Evolutionary conservation across 257 asterid genomes (phyloP).

Genomic region (Oldenlandia corymbosa): DNA sequence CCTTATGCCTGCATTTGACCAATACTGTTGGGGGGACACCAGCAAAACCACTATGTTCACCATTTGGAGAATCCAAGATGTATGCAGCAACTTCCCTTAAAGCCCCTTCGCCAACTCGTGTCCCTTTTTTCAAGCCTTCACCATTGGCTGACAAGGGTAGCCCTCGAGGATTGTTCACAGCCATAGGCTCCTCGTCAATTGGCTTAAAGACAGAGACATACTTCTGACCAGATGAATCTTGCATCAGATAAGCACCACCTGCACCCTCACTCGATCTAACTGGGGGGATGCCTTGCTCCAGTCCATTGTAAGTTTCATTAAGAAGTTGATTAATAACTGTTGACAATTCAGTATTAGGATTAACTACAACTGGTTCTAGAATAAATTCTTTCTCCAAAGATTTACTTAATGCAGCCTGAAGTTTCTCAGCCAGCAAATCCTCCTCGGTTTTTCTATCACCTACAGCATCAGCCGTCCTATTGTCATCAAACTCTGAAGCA

Average conservation of each 20-base stretch:
- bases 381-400: conserved; percentile 25
- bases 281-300: conserved; percentile 46
- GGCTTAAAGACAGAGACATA: conserved; percentile 65
- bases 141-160: conserved; percentile 54
- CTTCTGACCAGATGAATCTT: conserved; percentile 47
- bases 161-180: conserved; percentile 64
- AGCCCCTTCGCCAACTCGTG: conserved; percentile 79
- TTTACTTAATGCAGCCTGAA: conserved; percentile 21
- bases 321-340: conserved; percentile 43
- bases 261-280: conserved; percentile 63
- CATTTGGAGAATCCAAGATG: conserved; percentile 57
- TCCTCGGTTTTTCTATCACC: conserved; percentile 12
- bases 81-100: conserved; percentile 74
- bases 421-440: conserved; percentile 22
- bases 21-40: conserved; percentile 70
- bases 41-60: conserved; percentile 59
- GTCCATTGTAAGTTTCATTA: conserved; percentile 43
- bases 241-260: conserved; percentile 77
- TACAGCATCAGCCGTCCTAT: conserved; percentile 20
- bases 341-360: conserved; percentile 36
- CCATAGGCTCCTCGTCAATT: conserved; percentile 77
- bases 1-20: conserved; percentile 47
- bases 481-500: conserved; percentile 34
- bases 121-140: conserved; percentile 77
- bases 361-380: conserved; percentile 40